phyloP scores from a whole-genome alignment of 176 grass and related monocot genomes.

The Lolium multiflorum region DNA sequence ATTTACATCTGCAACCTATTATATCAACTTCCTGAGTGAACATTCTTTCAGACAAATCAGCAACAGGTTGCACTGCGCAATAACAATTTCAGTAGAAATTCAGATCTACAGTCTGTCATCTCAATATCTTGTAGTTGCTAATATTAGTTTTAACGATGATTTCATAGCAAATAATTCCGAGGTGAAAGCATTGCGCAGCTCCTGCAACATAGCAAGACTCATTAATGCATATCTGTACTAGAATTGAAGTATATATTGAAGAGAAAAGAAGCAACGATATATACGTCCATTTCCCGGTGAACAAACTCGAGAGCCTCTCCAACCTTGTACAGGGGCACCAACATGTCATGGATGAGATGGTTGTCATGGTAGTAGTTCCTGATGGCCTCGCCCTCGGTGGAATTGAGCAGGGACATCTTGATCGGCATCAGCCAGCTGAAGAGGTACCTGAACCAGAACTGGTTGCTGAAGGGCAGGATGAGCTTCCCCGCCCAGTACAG shows the following conservation, averaged over 20 bases:
- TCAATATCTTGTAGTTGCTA: no score
- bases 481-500: constrained; percentile 98
- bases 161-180: neutral
- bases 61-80: no score
- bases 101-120: no score
- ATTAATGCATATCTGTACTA: no score
- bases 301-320: constrained; percentile 87
- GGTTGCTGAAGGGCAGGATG: constrained; percentile 86
- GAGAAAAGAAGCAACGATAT: neutral
- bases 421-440: constrained; percentile 94
- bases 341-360: constrained; percentile 93
- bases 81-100: no score
- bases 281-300: constrained; percentile 91
- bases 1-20: no score
- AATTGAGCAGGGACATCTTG: constrained; percentile 94
- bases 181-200: neutral
- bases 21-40: no score
- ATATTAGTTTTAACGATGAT: neutral
- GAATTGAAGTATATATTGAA: neutral
- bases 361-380: constrained; percentile 98
- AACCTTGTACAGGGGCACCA: constrained; percentile 91
- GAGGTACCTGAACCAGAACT: constrained; percentile 94
- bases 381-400: constrained; percentile 86
- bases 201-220: neutral
- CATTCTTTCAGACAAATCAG: no score